Evolutionary conservation across 73 alveolate species (phyloP).

Genomic region (Paramecium tetraurelia): DNA sequence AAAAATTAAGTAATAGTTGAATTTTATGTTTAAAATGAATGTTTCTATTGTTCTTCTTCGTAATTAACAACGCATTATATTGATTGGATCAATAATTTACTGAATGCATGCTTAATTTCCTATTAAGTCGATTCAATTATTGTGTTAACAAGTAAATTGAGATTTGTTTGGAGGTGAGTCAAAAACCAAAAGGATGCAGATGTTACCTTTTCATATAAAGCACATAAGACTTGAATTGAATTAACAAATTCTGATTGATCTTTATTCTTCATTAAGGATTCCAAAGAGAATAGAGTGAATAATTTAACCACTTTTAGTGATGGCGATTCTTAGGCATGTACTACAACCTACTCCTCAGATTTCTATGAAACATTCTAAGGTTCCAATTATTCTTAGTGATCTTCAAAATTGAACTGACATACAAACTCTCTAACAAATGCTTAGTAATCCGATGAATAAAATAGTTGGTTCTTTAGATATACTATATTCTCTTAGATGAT

Average conservation of each 20-base stretch:
- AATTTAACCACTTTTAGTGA: constrained; percentile 4
- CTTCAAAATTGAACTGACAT: neutral
- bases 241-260: constrained; percentile 7
- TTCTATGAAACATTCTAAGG: neutral
- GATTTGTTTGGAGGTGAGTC: neutral
- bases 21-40: neutral
- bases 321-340: neutral
- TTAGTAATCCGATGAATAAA: neutral
- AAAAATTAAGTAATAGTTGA: neutral
- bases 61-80: neutral
- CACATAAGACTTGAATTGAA: neutral
- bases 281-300: neutral
- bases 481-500: neutral
- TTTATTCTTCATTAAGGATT: constrained; percentile 9
- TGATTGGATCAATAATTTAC: neutral
- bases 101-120: neutral
- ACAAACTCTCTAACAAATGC: constrained; percentile 18
- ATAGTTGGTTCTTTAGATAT: neutral
- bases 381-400: neutral
- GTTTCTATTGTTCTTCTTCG: neutral
- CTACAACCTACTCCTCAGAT: neutral
- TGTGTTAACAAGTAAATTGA: neutral
- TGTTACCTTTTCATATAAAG: neutral
- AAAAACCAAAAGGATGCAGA: constrained; percentile 43
- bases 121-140: neutral